Conservation (phyloP, 352 stramenopile genomes). For the Phytophthora brassicae region DNA sequence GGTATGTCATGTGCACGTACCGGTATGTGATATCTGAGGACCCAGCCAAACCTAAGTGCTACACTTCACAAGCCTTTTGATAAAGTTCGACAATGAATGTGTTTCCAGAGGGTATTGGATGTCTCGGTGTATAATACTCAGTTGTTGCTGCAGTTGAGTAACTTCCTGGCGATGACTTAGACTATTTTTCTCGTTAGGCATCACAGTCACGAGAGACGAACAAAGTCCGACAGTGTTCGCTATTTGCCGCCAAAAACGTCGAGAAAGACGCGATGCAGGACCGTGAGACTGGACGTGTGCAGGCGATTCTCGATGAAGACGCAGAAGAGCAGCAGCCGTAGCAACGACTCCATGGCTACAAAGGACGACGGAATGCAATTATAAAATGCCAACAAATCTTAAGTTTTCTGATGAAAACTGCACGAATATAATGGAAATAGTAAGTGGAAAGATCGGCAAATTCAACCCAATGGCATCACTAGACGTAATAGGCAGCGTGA, state of each 20-base stretch:
- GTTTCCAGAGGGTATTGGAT: too few species aligned
- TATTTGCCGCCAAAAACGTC: conserved; percentile 33
- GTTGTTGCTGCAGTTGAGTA: conserved; percentile 12
- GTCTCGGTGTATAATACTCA: too few species aligned
- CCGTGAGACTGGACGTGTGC: conserved; percentile 26
- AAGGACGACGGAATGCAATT: not conserved
- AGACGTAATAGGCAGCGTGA: not conserved
- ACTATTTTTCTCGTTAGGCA: conserved; percentile 22
- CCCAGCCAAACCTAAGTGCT: too few species aligned
- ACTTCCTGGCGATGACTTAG: conserved; percentile 10
- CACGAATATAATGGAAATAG: not conserved
- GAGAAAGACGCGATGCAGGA: conserved; percentile 32
- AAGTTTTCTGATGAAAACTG: too few species aligned
- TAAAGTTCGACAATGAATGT: too few species aligned
- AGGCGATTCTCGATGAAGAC: conserved; percentile 38
- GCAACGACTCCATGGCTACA: conserved; percentile 5
- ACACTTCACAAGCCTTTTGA: too few species aligned
- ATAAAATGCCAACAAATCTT: not conserved
- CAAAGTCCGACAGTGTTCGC: conserved; percentile 36
- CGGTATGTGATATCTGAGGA: too few species aligned
- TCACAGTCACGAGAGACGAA: conserved; percentile 32
- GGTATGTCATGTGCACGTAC: too few species aligned
- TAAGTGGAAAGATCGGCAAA: conserved; percentile 4
- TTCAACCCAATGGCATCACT: too few species aligned
- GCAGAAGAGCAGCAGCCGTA: conserved; percentile 30